phyloP scores from a whole-genome alignment of 2,329 filamentous ascomycete genomes.

The Talaromyces verruculosus region DNA sequence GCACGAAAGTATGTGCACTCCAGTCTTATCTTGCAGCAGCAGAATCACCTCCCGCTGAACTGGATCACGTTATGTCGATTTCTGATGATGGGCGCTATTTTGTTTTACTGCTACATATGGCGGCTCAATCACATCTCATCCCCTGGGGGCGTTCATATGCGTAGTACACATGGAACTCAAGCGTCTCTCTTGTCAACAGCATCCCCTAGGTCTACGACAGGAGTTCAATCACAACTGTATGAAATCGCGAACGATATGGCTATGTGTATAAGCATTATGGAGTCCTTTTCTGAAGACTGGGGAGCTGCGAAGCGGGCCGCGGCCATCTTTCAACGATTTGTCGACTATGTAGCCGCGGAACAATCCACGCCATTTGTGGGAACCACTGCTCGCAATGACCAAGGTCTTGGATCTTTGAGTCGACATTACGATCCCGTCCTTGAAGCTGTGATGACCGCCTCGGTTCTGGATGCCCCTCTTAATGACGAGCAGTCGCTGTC shows the following conservation, averaged over 20 bases:
- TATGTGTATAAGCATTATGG: conserved; percentile 7
- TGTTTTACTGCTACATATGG: conserved; percentile 21
- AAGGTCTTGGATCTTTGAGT: neutral
- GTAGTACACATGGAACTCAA: neutral
- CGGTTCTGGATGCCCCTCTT: neutral
- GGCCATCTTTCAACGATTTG: conserved; percentile 1
- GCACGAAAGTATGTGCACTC: conserved; percentile 46
- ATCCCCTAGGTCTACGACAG: conserved; percentile 4
- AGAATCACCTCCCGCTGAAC: conserved; percentile 48
- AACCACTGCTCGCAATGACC: neutral
- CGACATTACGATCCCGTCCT: conserved; percentile 15
- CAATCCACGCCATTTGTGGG: neutral
- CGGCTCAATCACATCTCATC: neutral
- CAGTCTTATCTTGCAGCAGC: conserved; percentile 44
- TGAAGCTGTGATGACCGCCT: conserved; percentile 1
- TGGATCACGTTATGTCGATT: conserved; percentile 44
- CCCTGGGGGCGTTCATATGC: neutral
- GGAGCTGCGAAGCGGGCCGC: conserved; percentile 8
- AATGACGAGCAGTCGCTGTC: neutral
- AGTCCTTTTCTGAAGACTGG: conserved; percentile 13
- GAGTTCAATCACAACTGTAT: neutral
- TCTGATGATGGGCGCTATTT: conserved; percentile 19
- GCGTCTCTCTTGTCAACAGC: neutral
- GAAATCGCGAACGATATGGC: conserved; percentile 11
- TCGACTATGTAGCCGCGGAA: neutral